A percentile compares a stretch with the other conserved stretches of the same genome.
These are phyloP conservation scores for Cyberlindnera amylophila DNA, from an alignment of 805 yeast species.

Conservation along the genomic window DNA sequence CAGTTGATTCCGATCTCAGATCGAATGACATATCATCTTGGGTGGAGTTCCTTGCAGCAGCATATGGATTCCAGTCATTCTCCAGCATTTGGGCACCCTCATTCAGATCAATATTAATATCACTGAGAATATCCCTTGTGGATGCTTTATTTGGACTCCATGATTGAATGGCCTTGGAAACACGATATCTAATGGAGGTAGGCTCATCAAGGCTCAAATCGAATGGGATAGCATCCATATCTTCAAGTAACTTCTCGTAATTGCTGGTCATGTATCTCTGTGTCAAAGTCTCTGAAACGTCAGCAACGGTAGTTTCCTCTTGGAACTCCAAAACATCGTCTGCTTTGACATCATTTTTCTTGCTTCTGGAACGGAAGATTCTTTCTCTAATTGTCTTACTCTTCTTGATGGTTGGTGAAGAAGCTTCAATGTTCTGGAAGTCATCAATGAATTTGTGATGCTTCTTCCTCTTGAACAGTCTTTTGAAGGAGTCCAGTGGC, in stretches of 20 bases:
- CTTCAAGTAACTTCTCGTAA: conserved; percentile 22
- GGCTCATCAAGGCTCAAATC: conserved; percentile 17
- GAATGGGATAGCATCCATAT: conserved; percentile 26
- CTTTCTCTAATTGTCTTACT: conserved; percentile 9
- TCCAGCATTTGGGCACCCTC: conserved; percentile 6
- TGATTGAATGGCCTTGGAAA: conserved; percentile 13
- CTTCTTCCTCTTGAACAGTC: conserved; percentile 6
- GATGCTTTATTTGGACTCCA: conserved; percentile 19
- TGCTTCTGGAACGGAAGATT: conserved; percentile 6
- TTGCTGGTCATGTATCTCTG: conserved; percentile 24
- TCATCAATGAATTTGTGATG: conserved; percentile 4
- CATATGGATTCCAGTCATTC: conserved; percentile 22
- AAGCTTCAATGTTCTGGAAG: conserved; percentile 2
- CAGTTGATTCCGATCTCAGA: background rate
- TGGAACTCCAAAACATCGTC: background rate
- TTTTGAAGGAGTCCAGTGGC: conserved; percentile 4
- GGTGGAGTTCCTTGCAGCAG: conserved; percentile 14
- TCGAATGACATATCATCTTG: background rate
- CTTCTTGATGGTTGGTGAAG: conserved; percentile 1
- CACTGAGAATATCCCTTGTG: conserved; percentile 1
- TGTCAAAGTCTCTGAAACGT: conserved; percentile 24
- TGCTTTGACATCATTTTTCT: background rate
- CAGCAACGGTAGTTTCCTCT: background rate
- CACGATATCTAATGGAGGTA: conserved; percentile 4
- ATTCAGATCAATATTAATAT: conserved; percentile 5